Evolutionary conservation across 2,329 filamentous ascomycete species (phyloP), one percentile per base, ranked within the genome.

Genomic region (Alternaria sp.): DNA sequence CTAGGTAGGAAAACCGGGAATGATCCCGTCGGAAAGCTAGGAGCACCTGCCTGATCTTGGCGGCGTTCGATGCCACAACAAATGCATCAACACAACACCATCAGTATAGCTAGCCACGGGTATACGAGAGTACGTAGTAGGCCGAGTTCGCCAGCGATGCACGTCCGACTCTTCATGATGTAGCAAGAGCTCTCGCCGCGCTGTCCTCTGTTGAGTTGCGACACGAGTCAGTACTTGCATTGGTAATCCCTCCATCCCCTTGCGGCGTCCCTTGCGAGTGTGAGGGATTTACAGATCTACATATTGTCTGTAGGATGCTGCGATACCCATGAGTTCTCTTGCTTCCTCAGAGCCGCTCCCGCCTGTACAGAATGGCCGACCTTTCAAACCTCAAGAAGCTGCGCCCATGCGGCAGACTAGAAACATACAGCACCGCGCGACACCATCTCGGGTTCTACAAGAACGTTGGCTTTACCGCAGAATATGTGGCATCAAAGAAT

Each of bases 381-480:
- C 8, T 20, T 6, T 49, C 53, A 6, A 58, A 54, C 6, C 44
- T 73, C 10, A 58, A 72, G 41, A 72, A 58, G 37, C 53, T 74
- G 15, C 67, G 71, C 14, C 58, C 66, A 21, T 73, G 70, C 41
- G 71, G 83, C 46, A 76, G 75, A 21, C 68, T 84, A 44, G 83
- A 86, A 71, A 79, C 81, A 49, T 82, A 79, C 68, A 84, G 82
- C 6, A 82, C 82, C 2, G 67, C 78, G 9, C 78, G 81, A 37
- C 82, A 85, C 56, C 72, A 82, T 53, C 65, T 83, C 4, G 75
- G 75, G 1, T 81, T 82, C 55, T 85, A 84, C 71, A 77, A 78
- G 55, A 85, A 83, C 66, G 80, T 83, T 25, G 80, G 76, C 8
- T 71, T 84, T 23, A 75, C 80, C 21, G 82, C 79, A 51, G 77